These are phyloP conservation scores for Wickerhamiella qilinensis DNA, from an alignment of 805 yeast species.

Conservation along the genomic window DNA sequence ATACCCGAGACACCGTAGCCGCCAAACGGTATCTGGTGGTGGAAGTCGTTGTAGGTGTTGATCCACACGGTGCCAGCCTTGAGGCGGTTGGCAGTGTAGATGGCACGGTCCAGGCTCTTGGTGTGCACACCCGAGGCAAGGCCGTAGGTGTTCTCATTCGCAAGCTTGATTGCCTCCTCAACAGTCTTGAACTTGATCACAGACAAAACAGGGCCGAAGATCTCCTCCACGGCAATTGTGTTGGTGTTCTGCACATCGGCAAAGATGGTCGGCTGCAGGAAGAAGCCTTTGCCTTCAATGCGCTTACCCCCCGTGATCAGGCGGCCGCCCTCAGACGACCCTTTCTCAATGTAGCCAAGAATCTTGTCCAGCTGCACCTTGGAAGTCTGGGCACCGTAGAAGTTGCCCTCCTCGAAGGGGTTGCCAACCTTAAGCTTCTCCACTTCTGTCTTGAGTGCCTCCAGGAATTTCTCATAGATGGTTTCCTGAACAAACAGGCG, in stretches of 20 bases:
- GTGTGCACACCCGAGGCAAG: constrained; percentile 71
- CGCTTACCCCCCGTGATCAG: constrained; percentile 74
- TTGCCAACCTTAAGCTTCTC: constrained; percentile 50
- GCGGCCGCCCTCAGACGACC: constrained; percentile 72
- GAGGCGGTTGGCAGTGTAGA: constrained; percentile 55
- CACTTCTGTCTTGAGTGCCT: constrained; percentile 38
- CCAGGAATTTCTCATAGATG: constrained; percentile 61
- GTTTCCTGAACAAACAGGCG: constrained; percentile 78
- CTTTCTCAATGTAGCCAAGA: constrained; percentile 57
- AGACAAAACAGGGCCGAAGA: constrained; percentile 87
- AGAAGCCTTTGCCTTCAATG: constrained; percentile 39
- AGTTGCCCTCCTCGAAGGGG: constrained; percentile 62
- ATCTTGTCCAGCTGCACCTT: constrained; percentile 64
- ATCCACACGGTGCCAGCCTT: constrained; percentile 84
- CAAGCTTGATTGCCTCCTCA: constrained; percentile 63
- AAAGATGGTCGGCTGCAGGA: constrained; percentile 59
- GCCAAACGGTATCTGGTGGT: constrained; percentile 57
- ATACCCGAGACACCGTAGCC: constrained; percentile 68
- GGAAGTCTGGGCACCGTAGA: constrained; percentile 90
- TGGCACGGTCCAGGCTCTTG: constrained; percentile 52
- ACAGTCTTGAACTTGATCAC: constrained; percentile 65
- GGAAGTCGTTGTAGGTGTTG: constrained; percentile 52
- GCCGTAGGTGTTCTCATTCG: constrained; percentile 75
- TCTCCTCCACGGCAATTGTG: constrained; percentile 74
- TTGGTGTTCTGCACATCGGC: constrained; percentile 61